Conservation (phyloP, 2,329 filamentous ascomycete genomes). For the Talaromyces sp. region DNA sequence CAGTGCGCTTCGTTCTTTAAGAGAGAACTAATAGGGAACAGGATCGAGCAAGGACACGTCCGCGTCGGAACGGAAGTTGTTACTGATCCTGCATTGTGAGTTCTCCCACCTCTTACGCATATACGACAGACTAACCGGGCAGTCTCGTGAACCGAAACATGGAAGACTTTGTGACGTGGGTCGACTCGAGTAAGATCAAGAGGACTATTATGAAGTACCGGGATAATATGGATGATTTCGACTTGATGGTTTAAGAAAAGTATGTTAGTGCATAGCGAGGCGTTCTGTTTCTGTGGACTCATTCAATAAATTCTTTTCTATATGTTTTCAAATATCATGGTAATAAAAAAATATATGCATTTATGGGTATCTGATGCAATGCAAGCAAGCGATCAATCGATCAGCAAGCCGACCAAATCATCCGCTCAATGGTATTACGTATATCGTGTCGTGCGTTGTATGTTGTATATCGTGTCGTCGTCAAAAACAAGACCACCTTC, state of each 20-base stretch:
- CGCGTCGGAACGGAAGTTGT: conserved; percentile 86
- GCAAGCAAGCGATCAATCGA: background rate
- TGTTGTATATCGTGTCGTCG: background rate
- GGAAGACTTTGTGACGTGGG: conserved; percentile 97
- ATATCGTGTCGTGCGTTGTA: background rate
- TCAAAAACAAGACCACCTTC: conserved; percentile 18
- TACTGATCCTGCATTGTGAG: conserved; percentile 75
- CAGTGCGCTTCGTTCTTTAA: background rate
- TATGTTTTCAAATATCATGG: background rate
- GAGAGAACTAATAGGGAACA: background rate
- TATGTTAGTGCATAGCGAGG: conserved; percentile 13
- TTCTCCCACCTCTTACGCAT: background rate
- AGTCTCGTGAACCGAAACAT: conserved; percentile 74
- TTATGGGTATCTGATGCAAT: conserved; percentile 6
- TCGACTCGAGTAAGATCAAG: conserved; percentile 95
- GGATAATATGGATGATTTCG: conserved; percentile 93
- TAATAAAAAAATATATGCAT: background rate
- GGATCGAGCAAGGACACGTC: conserved; percentile 88
- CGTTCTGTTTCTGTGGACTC: background rate
- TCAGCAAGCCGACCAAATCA: background rate
- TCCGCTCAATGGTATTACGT: background rate
- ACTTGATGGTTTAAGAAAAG: conserved; percentile 61
- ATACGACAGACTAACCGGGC: background rate
- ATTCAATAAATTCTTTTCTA: background rate
- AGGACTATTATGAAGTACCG: conserved; percentile 91